phyloP scores from a whole-genome alignment of 306 rosid genomes.

The Urtica urens region DNA sequence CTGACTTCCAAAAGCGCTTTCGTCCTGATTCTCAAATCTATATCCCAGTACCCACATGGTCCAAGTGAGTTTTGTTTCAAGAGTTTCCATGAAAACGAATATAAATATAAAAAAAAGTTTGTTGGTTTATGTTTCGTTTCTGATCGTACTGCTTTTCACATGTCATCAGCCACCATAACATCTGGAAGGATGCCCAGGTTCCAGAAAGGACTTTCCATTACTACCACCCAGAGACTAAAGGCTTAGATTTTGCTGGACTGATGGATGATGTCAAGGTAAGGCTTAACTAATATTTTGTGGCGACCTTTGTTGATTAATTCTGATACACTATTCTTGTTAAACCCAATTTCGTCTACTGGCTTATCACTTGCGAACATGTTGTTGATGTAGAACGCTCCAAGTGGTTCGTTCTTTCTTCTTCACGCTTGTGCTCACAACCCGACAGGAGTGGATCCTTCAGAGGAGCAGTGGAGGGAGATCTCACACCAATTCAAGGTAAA shows the following conservation, averaged over 20 bases:
- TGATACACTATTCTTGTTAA: conserved; percentile 6
- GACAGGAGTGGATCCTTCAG: conserved; percentile 92
- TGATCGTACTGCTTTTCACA: conserved; percentile 13
- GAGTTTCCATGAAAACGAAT: neutral
- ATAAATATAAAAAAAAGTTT: neutral
- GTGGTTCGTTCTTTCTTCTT: conserved; percentile 84
- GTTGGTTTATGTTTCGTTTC: neutral
- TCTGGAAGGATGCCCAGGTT: conserved; percentile 92
- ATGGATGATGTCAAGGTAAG: conserved; percentile 61
- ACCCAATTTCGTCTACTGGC: conserved; percentile 4
- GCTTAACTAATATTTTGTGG: neutral
- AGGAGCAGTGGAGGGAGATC: conserved; percentile 91
- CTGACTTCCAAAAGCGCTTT: conserved; percentile 89
- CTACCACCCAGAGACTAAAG: conserved; percentile 83
- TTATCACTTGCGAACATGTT: conserved; percentile 12
- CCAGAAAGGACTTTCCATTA: conserved; percentile 73
- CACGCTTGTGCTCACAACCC: conserved; percentile 99
- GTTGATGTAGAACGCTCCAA: conserved; percentile 74
- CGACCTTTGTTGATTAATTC: conserved; percentile 5
- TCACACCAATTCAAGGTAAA: conserved; percentile 65
- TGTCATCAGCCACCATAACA: conserved; percentile 80
- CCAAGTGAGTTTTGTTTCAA: conserved; percentile 51
- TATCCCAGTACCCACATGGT: conserved; percentile 83
- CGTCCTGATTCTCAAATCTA: conserved; percentile 67
- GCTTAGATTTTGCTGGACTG: conserved; percentile 71